Conservation (phyloP, 768 basidiomycete genomes). For the Galerina marginata region DNA sequence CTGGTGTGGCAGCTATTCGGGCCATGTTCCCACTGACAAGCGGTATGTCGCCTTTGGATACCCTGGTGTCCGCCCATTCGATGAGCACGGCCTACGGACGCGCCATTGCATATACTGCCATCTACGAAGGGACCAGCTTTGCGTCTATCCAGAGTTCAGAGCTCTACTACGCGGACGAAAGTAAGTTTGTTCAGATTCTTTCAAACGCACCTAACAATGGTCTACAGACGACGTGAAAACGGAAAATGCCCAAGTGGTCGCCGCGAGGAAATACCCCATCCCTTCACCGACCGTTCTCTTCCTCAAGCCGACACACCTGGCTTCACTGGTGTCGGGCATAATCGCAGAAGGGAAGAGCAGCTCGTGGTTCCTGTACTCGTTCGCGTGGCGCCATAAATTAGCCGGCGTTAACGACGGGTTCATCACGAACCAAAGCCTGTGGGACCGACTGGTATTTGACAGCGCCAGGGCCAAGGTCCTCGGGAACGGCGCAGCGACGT, state of each 20-base stretch:
- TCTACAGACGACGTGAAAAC: constrained; percentile 15
- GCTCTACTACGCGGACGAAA: constrained; percentile 49
- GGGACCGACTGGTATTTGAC: constrained; percentile 83
- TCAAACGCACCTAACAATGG: background rate
- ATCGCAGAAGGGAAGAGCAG: constrained; percentile 53
- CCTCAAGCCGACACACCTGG: constrained; percentile 66
- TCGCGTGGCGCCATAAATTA: constrained; percentile 83
- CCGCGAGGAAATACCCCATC: constrained; percentile 53
- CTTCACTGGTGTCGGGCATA: constrained; percentile 57
- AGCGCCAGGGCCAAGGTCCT: constrained; percentile 63
- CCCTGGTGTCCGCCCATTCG: constrained; percentile 75
- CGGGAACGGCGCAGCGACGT: constrained; percentile 61
- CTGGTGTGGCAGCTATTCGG: constrained; percentile 83
- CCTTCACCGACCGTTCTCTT: constrained; percentile 85
- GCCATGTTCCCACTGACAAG: constrained; percentile 77
- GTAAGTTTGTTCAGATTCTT: constrained; percentile 33
- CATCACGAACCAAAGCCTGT: constrained; percentile 77
- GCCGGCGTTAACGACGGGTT: constrained; percentile 74
- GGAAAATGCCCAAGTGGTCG: constrained; percentile 19
- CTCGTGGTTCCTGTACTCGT: constrained; percentile 56
- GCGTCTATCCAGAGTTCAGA: constrained; percentile 65
- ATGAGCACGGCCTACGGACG: constrained; percentile 82
- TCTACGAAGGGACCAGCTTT: constrained; percentile 77
- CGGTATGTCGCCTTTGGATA: constrained; percentile 72
- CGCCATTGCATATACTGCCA: constrained; percentile 77